phyloP scores from a whole-genome alignment of 139 green algal species.

The Micractinium conductrix region DNA sequence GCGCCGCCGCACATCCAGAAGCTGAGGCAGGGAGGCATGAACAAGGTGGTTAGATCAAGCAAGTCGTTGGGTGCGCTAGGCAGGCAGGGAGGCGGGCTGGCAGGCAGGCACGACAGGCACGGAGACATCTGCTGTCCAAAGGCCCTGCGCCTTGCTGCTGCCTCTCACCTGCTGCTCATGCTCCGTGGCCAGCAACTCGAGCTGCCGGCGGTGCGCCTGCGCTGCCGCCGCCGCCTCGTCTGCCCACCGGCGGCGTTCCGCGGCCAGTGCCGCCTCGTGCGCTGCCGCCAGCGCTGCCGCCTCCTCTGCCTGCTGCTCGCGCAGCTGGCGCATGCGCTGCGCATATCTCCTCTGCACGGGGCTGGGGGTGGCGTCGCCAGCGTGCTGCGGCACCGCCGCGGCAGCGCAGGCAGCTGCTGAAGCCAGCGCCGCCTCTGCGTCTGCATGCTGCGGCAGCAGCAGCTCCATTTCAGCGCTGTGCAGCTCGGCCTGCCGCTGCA shows the following conservation, averaged over 20 bases:
- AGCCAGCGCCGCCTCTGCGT: background rate
- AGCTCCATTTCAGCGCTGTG: slow-evolving; percentile 12
- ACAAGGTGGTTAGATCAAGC: background rate
- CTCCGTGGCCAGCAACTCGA: slow-evolving; percentile 21
- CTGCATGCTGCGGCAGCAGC: background rate
- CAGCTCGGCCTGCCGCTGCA: slow-evolving; percentile 9
- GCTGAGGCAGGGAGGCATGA: background rate
- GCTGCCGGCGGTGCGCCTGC: background rate
- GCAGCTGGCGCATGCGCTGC: slow-evolving; percentile 22
- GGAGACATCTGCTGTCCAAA: too few species aligned
- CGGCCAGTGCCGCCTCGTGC: background rate
- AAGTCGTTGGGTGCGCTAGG: background rate
- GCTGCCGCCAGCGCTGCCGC: background rate
- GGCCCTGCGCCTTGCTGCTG: background rate
- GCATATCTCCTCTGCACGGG: slow-evolving; percentile 15
- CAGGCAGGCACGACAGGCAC: too few species aligned
- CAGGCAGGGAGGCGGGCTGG: background rate
- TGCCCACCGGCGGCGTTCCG: background rate
- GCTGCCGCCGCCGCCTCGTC: background rate
- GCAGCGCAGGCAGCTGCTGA: background rate
- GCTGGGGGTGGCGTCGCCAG: background rate
- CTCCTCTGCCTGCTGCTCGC: slow-evolving; percentile 15
- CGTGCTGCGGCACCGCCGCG: background rate
- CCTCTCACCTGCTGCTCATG: slow-evolving; percentile 12
- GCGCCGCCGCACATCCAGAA: background rate